Evolutionary conservation across 148 eudicot species (phyloP).

Genomic region (Chenopodium berlandieri): DNA sequence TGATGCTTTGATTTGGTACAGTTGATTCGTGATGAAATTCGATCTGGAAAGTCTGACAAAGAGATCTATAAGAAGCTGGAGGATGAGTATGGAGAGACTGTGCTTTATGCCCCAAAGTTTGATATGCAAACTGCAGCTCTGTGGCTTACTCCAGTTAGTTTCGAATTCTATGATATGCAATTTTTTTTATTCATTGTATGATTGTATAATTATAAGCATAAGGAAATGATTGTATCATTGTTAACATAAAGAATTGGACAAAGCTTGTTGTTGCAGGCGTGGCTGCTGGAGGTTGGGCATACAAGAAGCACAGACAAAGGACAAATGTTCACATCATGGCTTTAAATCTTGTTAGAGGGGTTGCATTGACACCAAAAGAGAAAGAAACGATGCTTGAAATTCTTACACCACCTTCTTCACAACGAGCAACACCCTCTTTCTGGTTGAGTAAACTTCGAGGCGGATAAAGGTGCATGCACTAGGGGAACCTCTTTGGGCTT

Average conservation of each 20-base stretch:
- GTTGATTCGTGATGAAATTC: constrained; percentile 96
- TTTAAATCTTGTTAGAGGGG: constrained; percentile 80
- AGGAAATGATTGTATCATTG: neutral
- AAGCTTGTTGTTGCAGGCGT: constrained; percentile 82
- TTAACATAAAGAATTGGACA: constrained; percentile 12
- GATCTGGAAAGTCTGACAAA: constrained; percentile 76
- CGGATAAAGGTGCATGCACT: constrained; percentile 15
- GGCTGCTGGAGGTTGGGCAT: constrained; percentile 85
- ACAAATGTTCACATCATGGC: constrained; percentile 95
- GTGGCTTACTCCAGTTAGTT: constrained; percentile 91
- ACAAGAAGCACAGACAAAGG: constrained; percentile 70
- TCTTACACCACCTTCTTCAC: constrained; percentile 72
- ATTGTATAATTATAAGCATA: no score
- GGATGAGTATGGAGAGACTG: constrained; percentile 85
- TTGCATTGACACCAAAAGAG: constrained; percentile 79
- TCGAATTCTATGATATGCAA: neutral
- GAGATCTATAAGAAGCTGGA: constrained; percentile 90
- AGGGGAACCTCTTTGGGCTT: neutral
- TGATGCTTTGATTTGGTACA: constrained; percentile 33
- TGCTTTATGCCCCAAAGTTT: constrained; percentile 84
- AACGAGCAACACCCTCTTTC: constrained; percentile 35
- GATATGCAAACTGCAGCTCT: constrained; percentile 93
- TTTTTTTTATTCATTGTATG: neutral
- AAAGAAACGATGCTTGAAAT: constrained; percentile 83
- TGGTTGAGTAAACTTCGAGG: constrained; percentile 64